These are phyloP conservation scores for Colletotrichum eleusines DNA, from an alignment of 2,329 filamentous ascomycete species.

Conservation along the genomic window DNA sequence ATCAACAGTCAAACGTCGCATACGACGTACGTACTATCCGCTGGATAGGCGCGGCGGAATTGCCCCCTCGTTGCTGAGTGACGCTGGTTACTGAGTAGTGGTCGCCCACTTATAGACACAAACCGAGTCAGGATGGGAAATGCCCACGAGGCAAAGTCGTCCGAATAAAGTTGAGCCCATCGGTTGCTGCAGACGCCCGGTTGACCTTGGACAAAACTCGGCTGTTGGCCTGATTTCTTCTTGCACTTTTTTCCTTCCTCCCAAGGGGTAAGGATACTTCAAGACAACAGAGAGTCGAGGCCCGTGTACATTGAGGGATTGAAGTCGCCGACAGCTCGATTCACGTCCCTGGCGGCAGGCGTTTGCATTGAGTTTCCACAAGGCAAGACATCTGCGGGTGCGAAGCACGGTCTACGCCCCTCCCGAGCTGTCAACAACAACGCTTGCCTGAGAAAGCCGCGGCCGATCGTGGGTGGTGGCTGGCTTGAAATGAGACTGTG, in stretches of 20 bases:
- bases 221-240: neutral
- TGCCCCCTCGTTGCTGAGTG: neutral
- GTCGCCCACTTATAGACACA: neutral
- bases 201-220: neutral
- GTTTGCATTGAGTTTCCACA: neutral
- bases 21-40: neutral
- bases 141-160: slow-evolving; percentile 19
- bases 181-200: neutral
- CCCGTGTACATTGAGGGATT: neutral
- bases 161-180: slow-evolving; percentile 34
- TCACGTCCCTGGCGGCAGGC: neutral
- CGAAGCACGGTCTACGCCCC: neutral
- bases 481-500: slow-evolving; percentile 21
- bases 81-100: neutral
- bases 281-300: neutral
- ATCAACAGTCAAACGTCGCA: neutral
- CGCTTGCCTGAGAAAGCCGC: neutral
- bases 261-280: neutral
- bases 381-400: neutral
- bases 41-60: neutral
- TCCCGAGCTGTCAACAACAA: neutral
- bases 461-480: slow-evolving; percentile 2
- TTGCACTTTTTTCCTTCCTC: neutral
- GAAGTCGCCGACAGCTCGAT: neutral
- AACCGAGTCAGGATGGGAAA: neutral